Evolutionary conservation across 1,284 basidiomycete species (phyloP), one percentile per base, ranked within the genome.

Genomic region (Xerocomus cyaneibrunnescens): DNA sequence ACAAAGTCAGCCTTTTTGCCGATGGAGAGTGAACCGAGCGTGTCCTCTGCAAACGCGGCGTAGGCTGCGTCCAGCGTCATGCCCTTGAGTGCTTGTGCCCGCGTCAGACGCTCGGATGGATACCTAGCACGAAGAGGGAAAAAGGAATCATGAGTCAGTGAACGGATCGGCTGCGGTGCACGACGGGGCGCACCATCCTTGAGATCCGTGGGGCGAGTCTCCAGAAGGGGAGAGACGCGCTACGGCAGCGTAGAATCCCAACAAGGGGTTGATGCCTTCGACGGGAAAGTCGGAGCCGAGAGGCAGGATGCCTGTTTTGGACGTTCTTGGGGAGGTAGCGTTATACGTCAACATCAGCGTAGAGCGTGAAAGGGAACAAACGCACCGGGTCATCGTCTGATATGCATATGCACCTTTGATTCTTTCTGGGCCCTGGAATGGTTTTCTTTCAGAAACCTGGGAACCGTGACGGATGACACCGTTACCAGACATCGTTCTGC

Each of bases 211-310:
- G 0, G 94, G 94, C 12, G 89, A 93, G 9, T 77, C 72, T 1
- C 92, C 92, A 3, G 81, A 71, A 1, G 77, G 72, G 25, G 82
- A 80, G 2, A 92, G 74, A 13, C 94, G 79, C 0, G 91, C 79
- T 3, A 94, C 81, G 0, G 93, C 90, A 3, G 94, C 91, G 63
- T 94, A 94, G 70, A 96, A 94, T 2, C 92, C 92, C 3, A 86
- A 69, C 12, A 92, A 71, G 1, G 90, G 90, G 59, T 90, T 88
- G 48, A 91, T 85, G 16, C 79, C 77, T 69, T 95, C 93, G 2
- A 98, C 86, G 1, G 94, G 94, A 69, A 96, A 96, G 69, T 97
- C 94, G 3, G 91, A 92, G 10, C 94, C 94, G 0, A 96, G 76
- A 0, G 90, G 85, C 3, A 94, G 77, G 12, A 85, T 75, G 2